Conservation (phyloP, 345 rosid species). For the Cardamine resedifolia region DNA sequence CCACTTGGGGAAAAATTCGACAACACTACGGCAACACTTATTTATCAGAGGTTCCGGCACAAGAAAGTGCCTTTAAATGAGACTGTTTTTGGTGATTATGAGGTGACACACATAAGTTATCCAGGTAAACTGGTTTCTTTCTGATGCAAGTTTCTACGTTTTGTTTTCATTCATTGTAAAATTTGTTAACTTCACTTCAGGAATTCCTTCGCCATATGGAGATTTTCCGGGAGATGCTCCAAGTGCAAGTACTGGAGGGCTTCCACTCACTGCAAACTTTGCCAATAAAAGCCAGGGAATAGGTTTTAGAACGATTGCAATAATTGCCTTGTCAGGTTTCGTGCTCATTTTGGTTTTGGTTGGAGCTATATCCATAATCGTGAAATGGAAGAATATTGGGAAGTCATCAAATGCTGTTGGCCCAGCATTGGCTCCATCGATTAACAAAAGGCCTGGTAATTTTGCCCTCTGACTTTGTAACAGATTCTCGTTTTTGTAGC, state of each 20-base stretch:
- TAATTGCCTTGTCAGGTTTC: conserved; percentile 76
- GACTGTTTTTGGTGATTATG: conserved; percentile 83
- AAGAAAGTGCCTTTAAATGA: conserved; percentile 71
- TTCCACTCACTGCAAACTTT: conserved; percentile 69
- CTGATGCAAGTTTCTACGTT: conserved; percentile 19
- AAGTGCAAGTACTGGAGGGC: conserved; percentile 61
- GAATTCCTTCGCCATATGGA: conserved; percentile 73
- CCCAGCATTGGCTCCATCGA: conserved; percentile 63
- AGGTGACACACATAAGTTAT: conserved; percentile 67
- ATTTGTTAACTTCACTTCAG: conserved; percentile 43
- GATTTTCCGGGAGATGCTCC: conserved; percentile 60
- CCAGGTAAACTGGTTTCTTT: conserved; percentile 60
- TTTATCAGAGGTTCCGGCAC: conserved; percentile 72
- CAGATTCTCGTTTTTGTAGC: background rate
- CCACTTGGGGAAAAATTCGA: conserved; percentile 98
- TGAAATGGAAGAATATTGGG: conserved; percentile 79
- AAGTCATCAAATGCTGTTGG: conserved; percentile 89
- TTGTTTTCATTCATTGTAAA: conserved; percentile 19
- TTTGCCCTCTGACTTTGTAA: conserved; percentile 19
- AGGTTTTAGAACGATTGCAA: conserved; percentile 65
- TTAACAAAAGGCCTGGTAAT: conserved; percentile 87
- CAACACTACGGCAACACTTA: conserved; percentile 87
- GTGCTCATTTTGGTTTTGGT: conserved; percentile 70
- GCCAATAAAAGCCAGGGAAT: conserved; percentile 64
- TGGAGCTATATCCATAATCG: conserved; percentile 63